phyloP scores from a whole-genome alignment of 495 filamentous ascomycete species.

The Haplographium delicatum region DNA sequence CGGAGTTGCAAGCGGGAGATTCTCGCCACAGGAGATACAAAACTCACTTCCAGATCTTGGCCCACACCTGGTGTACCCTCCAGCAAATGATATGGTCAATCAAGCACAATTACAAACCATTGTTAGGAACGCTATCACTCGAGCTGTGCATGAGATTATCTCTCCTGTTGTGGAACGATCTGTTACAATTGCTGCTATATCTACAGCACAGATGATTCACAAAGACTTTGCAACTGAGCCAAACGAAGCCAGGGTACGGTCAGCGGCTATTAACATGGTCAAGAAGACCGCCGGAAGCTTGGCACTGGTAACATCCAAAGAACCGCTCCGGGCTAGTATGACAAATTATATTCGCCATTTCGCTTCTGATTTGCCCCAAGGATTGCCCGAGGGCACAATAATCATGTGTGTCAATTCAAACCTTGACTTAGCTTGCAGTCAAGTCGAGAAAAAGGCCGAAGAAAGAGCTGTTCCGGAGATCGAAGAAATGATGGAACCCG shows the following conservation, averaged over 20 bases:
- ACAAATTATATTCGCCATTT: constrained; percentile 87
- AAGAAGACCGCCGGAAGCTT: constrained; percentile 87
- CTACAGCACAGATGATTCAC: constrained; percentile 83
- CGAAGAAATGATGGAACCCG: constrained; percentile 77
- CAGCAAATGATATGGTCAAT: constrained; percentile 66
- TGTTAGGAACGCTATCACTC: constrained; percentile 73
- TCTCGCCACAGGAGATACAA: constrained; percentile 67
- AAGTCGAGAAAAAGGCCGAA: constrained; percentile 92
- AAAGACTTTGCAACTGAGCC: constrained; percentile 95
- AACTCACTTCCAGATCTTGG: constrained; percentile 76
- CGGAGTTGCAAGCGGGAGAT: constrained; percentile 59
- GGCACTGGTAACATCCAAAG: constrained; percentile 95
- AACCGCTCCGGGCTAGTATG: constrained; percentile 92
- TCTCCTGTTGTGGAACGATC: constrained; percentile 94
- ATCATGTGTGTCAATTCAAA: constrained; percentile 99
- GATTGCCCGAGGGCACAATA: constrained; percentile 81
- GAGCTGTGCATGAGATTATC: constrained; percentile 90
- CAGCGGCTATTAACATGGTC: constrained; percentile 84
- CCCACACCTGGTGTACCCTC: constrained; percentile 66
- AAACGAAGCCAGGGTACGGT: constrained; percentile 78
- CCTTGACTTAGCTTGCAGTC: constrained; percentile 81
- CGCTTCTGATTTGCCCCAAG: constrained; percentile 63
- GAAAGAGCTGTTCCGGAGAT: constrained; percentile 90
- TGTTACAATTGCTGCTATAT: constrained; percentile 94
- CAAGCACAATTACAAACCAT: constrained; percentile 71